Percentiles rank a stretch among this genome's conserved stretches.
Conservation (phyloP, 495 filamentous ascomycete genomes). For the Neurospora cerealis region DNA sequence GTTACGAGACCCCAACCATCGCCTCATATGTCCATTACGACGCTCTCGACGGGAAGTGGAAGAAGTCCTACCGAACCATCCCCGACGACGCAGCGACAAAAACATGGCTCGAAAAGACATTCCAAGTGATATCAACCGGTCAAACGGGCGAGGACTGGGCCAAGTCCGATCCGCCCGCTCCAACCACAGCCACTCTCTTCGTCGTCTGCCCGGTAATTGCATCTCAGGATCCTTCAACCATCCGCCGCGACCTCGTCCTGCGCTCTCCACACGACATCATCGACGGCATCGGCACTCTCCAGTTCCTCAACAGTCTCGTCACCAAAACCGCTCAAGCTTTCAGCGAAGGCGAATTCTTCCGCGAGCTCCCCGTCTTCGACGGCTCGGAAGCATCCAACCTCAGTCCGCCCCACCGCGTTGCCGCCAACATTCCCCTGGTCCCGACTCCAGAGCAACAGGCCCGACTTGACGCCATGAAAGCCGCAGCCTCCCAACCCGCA, state of each 20-base stretch:
- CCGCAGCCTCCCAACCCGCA: not conserved
- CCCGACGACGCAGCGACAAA: constrained; percentile 5
- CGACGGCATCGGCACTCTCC: constrained; percentile 39
- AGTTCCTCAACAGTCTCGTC: constrained; percentile 24
- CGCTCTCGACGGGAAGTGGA: constrained; percentile 15
- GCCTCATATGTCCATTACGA: constrained; percentile 27
- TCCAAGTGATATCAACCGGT: constrained; percentile 19
- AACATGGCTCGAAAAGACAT: constrained; percentile 29
- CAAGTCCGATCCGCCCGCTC: constrained; percentile 31
- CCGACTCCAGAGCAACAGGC: constrained; percentile 1
- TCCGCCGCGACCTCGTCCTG: constrained; percentile 30
- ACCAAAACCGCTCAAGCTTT: constrained; percentile 8
- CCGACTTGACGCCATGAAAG: not conserved
- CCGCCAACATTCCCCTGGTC: constrained; percentile 2
- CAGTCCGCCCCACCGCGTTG: constrained; percentile 11
- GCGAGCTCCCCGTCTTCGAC: not conserved
- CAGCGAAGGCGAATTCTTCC: not conserved
- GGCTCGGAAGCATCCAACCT: constrained; percentile 10
- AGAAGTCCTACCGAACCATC: constrained; percentile 29
- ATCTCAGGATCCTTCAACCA: not conserved
- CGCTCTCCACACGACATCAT: constrained; percentile 38
- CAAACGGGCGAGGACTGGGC: constrained; percentile 29
- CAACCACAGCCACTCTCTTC: constrained; percentile 27
- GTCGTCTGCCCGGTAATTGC: constrained; percentile 16
- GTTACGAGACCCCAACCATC: constrained; percentile 35